These are phyloP conservation scores for Trichoderma virens DNA, from an alignment of 495 filamentous ascomycete genomes.

Conservation along the genomic window DNA sequence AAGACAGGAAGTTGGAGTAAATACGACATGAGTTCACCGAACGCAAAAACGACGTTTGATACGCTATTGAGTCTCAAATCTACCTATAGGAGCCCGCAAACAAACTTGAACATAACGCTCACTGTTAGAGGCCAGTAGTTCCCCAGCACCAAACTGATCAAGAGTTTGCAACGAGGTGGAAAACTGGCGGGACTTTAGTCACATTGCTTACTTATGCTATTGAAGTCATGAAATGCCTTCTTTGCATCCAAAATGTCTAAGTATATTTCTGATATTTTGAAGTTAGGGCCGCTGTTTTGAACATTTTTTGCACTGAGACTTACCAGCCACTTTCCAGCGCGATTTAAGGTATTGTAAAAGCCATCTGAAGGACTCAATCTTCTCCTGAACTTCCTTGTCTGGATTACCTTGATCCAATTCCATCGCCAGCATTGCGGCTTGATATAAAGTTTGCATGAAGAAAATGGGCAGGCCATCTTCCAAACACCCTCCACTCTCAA, in stretches of 20 bases:
- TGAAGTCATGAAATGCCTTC: neutral
- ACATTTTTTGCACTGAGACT: neutral
- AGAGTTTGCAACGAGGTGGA: too few relatives aligned
- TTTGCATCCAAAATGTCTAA: neutral
- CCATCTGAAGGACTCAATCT: neutral
- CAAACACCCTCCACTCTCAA: neutral
- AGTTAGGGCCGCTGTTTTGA: neutral
- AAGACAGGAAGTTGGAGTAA: too few relatives aligned
- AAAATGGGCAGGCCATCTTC: neutral
- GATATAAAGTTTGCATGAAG: neutral
- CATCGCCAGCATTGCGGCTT: neutral
- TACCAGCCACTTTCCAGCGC: neutral
- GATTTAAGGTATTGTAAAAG: neutral
- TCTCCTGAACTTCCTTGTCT: neutral
- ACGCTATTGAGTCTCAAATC: too few relatives aligned
- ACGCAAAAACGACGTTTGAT: too few relatives aligned
- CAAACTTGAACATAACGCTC: too few relatives aligned
- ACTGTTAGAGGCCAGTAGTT: too few relatives aligned
- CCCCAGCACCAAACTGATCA: too few relatives aligned
- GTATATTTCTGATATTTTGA: neutral
- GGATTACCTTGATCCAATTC: neutral
- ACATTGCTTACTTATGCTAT: neutral
- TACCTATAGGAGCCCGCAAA: too few relatives aligned
- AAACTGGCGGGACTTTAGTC: too few relatives aligned
- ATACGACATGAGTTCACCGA: too few relatives aligned